Evolutionary conservation across 495 filamentous ascomycete genomes (phyloP).

Genomic region (Aspergillus funiculosus): DNA sequence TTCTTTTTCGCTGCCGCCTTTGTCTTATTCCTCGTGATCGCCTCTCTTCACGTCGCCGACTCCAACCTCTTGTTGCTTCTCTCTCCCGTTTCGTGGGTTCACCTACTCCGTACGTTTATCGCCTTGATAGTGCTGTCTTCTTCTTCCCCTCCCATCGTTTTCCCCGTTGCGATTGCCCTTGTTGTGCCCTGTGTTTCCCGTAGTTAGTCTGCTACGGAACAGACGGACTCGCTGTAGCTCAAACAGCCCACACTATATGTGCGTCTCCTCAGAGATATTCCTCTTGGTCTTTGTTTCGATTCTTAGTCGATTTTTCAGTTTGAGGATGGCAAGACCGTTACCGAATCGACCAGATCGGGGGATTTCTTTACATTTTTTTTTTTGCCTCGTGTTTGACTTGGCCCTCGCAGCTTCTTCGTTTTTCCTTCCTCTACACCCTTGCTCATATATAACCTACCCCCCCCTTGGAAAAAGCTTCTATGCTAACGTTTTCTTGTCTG

Average conservation of each 20-base stretch:
- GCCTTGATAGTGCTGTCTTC: conserved; percentile 1
- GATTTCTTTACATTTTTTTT: too few relatives aligned
- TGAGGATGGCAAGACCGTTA: background rate
- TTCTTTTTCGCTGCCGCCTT: conserved; percentile 25
- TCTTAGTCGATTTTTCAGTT: background rate
- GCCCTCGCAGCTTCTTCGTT: too few relatives aligned
- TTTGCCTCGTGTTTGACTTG: too few relatives aligned
- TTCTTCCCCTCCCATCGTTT: conserved; percentile 4
- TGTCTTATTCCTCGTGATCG: conserved; percentile 18
- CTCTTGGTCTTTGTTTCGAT: background rate
- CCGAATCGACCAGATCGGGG: too few relatives aligned
- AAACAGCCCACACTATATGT: background rate
- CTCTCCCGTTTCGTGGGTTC: conserved; percentile 8
- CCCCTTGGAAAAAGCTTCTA: background rate
- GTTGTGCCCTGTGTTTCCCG: background rate
- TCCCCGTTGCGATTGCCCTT: conserved; percentile 16
- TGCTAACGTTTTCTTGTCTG: conserved; percentile 3
- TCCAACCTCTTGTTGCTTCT: background rate
- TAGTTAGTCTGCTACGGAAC: background rate
- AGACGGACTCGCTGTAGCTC: background rate
- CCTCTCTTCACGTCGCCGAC: conserved; percentile 12
- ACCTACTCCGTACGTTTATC: conserved; percentile 14
- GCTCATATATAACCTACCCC: too few relatives aligned
- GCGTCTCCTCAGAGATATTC: background rate
- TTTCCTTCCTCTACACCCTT: too few relatives aligned